Base-by-base conservation (phyloP, 306 rosid genomes). In the Prinsepia uniflora region DNA sequence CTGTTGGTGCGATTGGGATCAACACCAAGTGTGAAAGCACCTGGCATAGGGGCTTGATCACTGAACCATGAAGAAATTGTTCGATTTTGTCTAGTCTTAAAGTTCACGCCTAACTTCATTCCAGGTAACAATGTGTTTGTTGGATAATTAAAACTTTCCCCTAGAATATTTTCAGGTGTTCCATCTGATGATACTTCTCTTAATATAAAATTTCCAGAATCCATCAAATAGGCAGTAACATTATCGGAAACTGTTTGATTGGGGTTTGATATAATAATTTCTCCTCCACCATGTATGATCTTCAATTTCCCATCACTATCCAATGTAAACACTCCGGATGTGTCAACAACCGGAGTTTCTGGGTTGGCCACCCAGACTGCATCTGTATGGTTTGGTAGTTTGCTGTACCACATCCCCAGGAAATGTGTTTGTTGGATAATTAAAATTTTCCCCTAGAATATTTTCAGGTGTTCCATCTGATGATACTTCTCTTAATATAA, bases 301-400 rank as follows among this genome's bases (percentile, higher is more conserved):
- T 71, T 71, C 81, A 65, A 43, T 59, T 65, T 71, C 41, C 72
- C 81, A 44, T 65, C 72, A 43, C 47, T 46, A 59, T 72, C 76
- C 30, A 71, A 71, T 11, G 62, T 43, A 22, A 77, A 67, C 19
- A 77, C 63, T 6, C 72, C 72, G 15, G 81, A 56, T 7, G 72
- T 14, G 8, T 77, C 68, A 2, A 15, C 3, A 61, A 77, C 43
- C 3, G 81, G 81, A 65, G 68, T 41, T 14, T 65, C 64, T 11
- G 65, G 73, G 73, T 78, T 78, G 8, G 70, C 78, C 64, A 78
- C 73, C 81, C 81, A 67, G 5, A 78, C 69, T 10, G 73, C 76
- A 18, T 78, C 74, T 10, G 81, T 70, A 42, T 78, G 56, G 13
- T 59, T 43, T n/a, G 73, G 73, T 59, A 78, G 70, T 44, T 72